These are phyloP conservation scores for Mucor piriformis DNA, from an alignment of 371 early-diverging fungal species.

Conservation along the genomic window DNA sequence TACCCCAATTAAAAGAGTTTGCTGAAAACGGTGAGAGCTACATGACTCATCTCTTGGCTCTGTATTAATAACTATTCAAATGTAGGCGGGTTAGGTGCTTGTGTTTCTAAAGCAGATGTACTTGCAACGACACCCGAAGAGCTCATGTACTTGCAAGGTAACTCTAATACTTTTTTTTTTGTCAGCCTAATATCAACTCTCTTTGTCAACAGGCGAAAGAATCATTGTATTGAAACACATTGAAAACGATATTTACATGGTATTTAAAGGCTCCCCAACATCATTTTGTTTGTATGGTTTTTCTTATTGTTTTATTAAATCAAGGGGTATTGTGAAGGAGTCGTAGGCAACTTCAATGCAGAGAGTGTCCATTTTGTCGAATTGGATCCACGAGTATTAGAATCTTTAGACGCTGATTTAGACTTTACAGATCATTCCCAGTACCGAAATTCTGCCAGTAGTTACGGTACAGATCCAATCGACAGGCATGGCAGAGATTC, in stretches of 20 bases:
- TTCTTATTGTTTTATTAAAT: no score
- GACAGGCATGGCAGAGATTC: conserved; percentile 13
- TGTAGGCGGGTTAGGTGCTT: conserved; percentile 52
- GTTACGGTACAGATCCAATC: conserved; percentile 16
- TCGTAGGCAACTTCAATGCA: conserved; percentile 59
- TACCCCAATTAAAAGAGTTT: conserved; percentile 41
- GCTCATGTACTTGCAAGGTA: conserved; percentile 63
- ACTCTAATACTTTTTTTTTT: neutral
- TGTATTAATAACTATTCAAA: neutral
- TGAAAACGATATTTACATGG: conserved; percentile 46
- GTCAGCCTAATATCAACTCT: neutral
- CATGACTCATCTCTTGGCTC: neutral
- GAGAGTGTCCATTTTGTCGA: conserved; percentile 62
- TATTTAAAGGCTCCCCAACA: no score
- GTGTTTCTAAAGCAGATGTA: conserved; percentile 56
- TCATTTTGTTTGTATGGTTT: no score
- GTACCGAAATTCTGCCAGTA: conserved; percentile 26
- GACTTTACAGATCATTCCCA: conserved; percentile 32
- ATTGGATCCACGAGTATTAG: conserved; percentile 53
- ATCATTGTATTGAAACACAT: conserved; percentile 51
- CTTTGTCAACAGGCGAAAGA: conserved; percentile 36
- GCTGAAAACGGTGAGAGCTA: conserved; percentile 41
- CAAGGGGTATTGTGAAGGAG: conserved; percentile 63
- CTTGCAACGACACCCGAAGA: conserved; percentile 54
- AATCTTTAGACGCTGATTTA: conserved; percentile 47